phyloP scores from a whole-genome alignment of 179 eudicot species.

The Spinacia oleracea region DNA sequence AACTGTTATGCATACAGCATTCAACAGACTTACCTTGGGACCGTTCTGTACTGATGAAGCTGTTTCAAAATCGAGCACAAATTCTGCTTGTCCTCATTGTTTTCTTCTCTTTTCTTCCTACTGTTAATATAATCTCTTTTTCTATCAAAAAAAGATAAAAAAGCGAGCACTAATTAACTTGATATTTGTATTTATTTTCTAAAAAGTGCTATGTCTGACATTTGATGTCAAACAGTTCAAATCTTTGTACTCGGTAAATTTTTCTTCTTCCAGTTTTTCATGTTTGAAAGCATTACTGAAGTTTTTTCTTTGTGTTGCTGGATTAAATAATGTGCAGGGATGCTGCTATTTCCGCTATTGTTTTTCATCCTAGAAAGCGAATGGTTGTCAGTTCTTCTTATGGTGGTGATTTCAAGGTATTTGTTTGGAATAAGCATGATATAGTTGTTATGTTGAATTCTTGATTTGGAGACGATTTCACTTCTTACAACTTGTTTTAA shows the following conservation, averaged over 20 bases:
- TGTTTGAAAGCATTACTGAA: neutral
- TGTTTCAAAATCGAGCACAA: neutral
- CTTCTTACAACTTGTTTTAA: neutral
- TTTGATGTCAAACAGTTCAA: neutral
- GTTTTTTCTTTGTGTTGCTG: neutral
- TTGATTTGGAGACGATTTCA: neutral
- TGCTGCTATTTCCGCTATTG: constrained; percentile 65
- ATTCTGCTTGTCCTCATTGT: too few relatives aligned
- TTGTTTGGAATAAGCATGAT: constrained; percentile 4
- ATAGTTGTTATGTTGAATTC: neutral
- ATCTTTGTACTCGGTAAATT: neutral
- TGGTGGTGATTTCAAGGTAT: constrained; percentile 94
- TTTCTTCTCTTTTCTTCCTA: too few relatives aligned
- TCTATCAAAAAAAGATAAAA: too few relatives aligned
- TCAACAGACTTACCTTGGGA: neutral
- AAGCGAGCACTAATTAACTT: too few relatives aligned
- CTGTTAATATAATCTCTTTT: too few relatives aligned
- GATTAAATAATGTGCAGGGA: constrained; percentile 47
- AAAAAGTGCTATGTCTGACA: neutral
- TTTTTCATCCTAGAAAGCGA: constrained; percentile 62
- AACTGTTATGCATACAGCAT: neutral
- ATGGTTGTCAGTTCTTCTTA: constrained; percentile 79
- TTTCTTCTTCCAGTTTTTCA: neutral
- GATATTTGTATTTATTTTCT: neutral
- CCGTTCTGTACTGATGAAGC: neutral